Conservation (phyloP, 2,329 filamentous ascomycete species). For the Annulohypoxylon truncatum region DNA sequence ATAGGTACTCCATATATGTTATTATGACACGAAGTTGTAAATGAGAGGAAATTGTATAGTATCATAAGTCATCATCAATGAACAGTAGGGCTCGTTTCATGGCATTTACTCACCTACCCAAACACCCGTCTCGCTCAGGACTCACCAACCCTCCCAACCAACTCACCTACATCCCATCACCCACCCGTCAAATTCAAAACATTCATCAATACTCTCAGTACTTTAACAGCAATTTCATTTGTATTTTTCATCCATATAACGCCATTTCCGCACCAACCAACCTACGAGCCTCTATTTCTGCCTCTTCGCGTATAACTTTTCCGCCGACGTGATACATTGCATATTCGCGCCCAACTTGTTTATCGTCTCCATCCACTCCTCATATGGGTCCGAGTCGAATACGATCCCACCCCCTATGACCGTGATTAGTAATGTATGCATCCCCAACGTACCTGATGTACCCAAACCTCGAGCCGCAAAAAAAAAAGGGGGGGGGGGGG, state of each 20-base stretch:
- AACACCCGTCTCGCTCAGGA: too few relatives aligned
- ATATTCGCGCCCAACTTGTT: conserved; percentile 96
- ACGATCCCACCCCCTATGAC: conserved; percentile 82
- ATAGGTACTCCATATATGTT: too few relatives aligned
- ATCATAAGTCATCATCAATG: neutral
- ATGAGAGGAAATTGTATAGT: neutral
- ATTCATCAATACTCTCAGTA: neutral
- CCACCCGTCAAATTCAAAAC: neutral
- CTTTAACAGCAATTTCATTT: neutral
- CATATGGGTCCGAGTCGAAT: conserved; percentile 89
- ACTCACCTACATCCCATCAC: too few relatives aligned
- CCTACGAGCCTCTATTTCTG: conserved; percentile 45
- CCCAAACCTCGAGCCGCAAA: neutral
- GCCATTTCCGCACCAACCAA: neutral
- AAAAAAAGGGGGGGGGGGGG: neutral
- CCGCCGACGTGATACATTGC: conserved; percentile 85
- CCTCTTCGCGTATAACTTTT: conserved; percentile 67
- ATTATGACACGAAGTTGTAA: neutral
- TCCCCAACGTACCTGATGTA: too few relatives aligned
- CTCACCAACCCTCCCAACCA: neutral
- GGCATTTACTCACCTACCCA: too few relatives aligned
- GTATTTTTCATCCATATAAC: conserved; percentile 1
- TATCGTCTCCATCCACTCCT: conserved; percentile 94
- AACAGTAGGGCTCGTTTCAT: too few relatives aligned
- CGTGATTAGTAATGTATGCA: conserved; percentile 7